These are phyloP conservation scores for Reticulomyxa filosa DNA, from an alignment of 78 protist species.

Conservation along the genomic window DNA sequence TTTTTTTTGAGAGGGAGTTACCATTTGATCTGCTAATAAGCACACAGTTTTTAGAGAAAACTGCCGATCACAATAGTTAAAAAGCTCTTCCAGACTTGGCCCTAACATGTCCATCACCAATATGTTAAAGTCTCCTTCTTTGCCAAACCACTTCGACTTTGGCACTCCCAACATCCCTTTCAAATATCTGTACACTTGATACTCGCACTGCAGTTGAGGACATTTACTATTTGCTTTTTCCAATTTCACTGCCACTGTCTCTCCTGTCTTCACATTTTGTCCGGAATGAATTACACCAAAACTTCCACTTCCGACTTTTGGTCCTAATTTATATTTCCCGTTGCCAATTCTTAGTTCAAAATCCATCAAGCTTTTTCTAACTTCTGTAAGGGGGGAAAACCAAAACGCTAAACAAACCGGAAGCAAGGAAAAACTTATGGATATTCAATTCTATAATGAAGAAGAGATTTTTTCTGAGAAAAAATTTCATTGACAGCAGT, in stretches of 20 bases:
- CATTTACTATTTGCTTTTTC: constrained; percentile 41
- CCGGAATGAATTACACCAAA: no score
- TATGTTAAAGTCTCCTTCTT: constrained; percentile 66
- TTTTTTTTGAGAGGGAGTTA: no score
- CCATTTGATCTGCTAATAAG: no score
- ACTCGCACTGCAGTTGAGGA: constrained; percentile 89
- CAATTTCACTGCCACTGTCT: constrained; percentile 62
- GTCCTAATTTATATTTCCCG: constrained; percentile 20
- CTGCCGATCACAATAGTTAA: constrained; percentile 62
- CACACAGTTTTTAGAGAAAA: no score
- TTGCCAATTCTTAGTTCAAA: constrained; percentile 20
- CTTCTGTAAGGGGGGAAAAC: no score
- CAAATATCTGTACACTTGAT: constrained; percentile 67
- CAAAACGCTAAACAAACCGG: no score
- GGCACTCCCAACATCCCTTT: constrained; percentile 52
- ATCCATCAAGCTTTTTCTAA: no score
- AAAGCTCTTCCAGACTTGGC: constrained; percentile 83
- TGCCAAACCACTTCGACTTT: constrained; percentile 71
- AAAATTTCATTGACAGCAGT: no score
- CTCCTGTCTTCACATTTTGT: constrained; percentile 33
- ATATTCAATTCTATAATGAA: no score
- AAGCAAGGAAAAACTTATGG: no score
- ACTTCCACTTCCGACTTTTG: no score
- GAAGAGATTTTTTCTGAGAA: no score
- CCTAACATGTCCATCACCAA: constrained; percentile 86